Evolutionary conservation across 257 asterid species (phyloP), one percentile per base, ranked within the genome.

Genomic region (Primulina huaijiensis): DNA sequence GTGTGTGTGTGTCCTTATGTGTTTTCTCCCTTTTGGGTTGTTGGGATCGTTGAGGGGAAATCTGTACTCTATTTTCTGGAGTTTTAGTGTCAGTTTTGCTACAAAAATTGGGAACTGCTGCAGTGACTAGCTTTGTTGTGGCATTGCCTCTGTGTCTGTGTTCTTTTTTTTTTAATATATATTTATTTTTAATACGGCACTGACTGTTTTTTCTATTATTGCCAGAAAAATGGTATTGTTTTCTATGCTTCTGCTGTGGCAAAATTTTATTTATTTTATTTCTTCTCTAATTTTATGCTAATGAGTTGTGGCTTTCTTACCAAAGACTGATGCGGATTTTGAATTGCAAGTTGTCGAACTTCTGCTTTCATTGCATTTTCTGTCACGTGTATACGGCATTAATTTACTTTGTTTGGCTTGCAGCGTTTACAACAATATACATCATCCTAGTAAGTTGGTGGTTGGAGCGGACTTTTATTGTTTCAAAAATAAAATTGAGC

Each of bases 351-450:
- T 63, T 72, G 53, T 35, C 20, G 2, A 50, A 35, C 57, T 43
- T 31, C 34, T 27, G 10, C 30, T 6, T 64, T 58, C 7, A 11
- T 35, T 17, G 35, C 56, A 43, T 29, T 43, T 23, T 16, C 46
- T 64, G 25, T 65, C n/a, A 9, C 65, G 40, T 68, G 46, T 53
- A 60, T 31, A 60, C 17, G 46, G 66, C 53, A n/a, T 25, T 37
- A 8, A 8, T 60, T 71, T 55, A 25, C 52, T 69, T 76, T 52
- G 27, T 5, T 55, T 72, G 76, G 23, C n/a, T 73, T 79, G 72
- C 89, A 94, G 99, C 73, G 86, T 91, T 37, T 87, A 85, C 89
- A 91, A 91, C 52, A 91, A 89, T 57, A 75, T 88, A 77, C 91
- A 77, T 76, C 92, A 66, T 82, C 97, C 97, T 20, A 91, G 99